Evolutionary conservation across 2,329 filamentous ascomycete species (phyloP).

Genomic region (Aspergillus versicolor): DNA sequence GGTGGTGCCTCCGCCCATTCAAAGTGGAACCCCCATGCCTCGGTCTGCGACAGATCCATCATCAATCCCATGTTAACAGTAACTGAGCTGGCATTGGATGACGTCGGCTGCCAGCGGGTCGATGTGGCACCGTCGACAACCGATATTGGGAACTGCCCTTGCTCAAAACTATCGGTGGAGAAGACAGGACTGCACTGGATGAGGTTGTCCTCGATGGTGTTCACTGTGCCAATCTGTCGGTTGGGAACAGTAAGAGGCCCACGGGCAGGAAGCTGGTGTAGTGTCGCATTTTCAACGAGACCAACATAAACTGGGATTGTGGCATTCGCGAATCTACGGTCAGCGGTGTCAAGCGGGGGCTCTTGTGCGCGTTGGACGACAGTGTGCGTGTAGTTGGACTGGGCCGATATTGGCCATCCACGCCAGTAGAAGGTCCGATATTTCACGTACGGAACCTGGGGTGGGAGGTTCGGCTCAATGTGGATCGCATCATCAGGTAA

Average conservation of each 20-base stretch:
- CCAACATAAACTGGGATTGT: conserved; percentile 62
- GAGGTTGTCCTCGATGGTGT: conserved; percentile 60
- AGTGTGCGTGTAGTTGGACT: conserved; percentile 65
- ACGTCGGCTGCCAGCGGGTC: conserved; percentile 65
- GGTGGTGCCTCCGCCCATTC: conserved; percentile 62
- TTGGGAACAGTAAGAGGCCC: conserved; percentile 58
- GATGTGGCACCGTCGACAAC: conserved; percentile 66
- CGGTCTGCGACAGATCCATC: conserved; percentile 19
- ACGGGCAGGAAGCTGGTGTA: conserved; percentile 49
- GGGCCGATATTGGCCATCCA: conserved; percentile 62
- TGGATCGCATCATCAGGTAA: conserved; percentile 59
- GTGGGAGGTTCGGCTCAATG: conserved; percentile 64
- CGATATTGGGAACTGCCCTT: conserved; percentile 68
- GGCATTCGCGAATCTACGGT: conserved; percentile 52
- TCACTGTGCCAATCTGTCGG: conserved; percentile 54
- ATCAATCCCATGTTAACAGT: conserved; percentile 55
- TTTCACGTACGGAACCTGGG: conserved; percentile 60
- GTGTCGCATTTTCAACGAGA: conserved; percentile 39
- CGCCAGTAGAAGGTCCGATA: conserved; percentile 67
- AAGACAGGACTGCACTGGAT: conserved; percentile 61
- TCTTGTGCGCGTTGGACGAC: conserved; percentile 55
- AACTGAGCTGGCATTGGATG: conserved; percentile 54
- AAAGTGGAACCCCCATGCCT: conserved; percentile 51
- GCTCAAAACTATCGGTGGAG: conserved; percentile 50
- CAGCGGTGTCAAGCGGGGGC: conserved; percentile 51